Evolutionary conservation across 1,284 basidiomycete species (phyloP), one percentile per base, ranked within the genome.

Genomic region (Moesziomyces antarcticus): DNA sequence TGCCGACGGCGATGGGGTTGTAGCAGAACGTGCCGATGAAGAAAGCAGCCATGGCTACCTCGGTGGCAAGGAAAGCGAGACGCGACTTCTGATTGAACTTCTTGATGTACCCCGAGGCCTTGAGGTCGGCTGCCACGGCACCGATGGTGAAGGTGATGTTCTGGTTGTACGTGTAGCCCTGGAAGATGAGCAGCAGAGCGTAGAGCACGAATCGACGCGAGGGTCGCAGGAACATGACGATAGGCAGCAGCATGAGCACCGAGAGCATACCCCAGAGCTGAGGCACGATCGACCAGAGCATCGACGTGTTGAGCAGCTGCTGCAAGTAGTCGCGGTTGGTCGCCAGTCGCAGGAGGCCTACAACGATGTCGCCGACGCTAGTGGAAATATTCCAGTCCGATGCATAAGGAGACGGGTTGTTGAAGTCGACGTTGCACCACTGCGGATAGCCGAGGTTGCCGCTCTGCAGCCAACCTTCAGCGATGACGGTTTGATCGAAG

Each of bases 261-360:
- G 84, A 78, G 47, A 85, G 79, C 56, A 84, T 85, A 14, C 85
- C 85, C 85, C 85, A 85, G 55, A 85, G 82, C 72, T 85, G 85
- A 47, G 85, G 83, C 65, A 85, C 85, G 5, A 85, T 85, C 16
- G 85, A 82, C 85, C 85, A 85, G 6, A 85, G 77, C 50, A 84
- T 84, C 44, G 84, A 84, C n/a, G 83, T 83, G 47, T 82, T 75
- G 50, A 75, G 75, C 53, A 85, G 80, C 80, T 85, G 85, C 73
- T 85, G 84, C 62, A 83, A 75, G 57, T 85, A 84, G 69, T 85
- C 84, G 16, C 66, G 56, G 66, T 85, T 84, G 37, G 84, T 85
- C 53, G 84, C 83, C 51, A 85, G 61, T 58, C 85, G 81, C 45
- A 85, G 78, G 52, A 77, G 64, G 68, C 83, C 85, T 50, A 78